Evolutionary conservation across 139 green algal genomes (phyloP).

Genomic region (Desmodesmus armatus): DNA sequence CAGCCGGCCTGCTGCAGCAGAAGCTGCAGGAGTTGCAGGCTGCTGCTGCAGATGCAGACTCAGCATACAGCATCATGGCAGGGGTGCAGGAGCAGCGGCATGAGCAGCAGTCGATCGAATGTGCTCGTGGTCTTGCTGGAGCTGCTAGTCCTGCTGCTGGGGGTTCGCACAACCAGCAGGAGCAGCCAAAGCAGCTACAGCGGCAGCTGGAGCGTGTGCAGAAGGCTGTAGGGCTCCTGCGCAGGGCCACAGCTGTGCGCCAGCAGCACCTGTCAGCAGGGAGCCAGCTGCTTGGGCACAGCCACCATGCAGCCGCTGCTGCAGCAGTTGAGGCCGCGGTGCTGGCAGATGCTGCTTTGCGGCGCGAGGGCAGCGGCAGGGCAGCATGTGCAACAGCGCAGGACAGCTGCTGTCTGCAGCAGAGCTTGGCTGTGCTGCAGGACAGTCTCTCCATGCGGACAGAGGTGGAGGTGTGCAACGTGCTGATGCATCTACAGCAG

Average conservation of each 20-base stretch:
- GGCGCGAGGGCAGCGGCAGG: no score
- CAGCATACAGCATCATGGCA: conserved; percentile 10
- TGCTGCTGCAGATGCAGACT: not conserved
- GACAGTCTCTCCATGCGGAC: no score
- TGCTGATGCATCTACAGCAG: no score
- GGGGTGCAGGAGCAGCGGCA: not conserved
- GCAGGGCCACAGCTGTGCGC: not conserved
- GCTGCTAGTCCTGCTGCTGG: no score
- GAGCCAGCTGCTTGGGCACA: conserved; percentile 16
- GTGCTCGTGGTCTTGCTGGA: no score
- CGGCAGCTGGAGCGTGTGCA: not conserved
- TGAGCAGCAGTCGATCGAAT: not conserved
- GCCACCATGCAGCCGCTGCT: not conserved
- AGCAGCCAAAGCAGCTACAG: conserved; percentile 4
- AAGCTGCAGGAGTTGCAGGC: not conserved
- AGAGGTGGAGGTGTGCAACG: no score
- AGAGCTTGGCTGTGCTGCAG: no score
- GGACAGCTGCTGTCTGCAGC: no score
- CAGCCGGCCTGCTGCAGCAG: conserved; percentile 2
- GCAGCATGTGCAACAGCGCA: no score
- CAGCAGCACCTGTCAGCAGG: not conserved
- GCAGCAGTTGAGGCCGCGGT: conserved; percentile 18
- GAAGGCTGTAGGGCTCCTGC: not conserved
- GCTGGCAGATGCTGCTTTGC: no score
- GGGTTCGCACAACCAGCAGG: no score